Percentiles rank a stretch among this genome's conserved stretches.
Evolutionary conservation across 331 rosid species (phyloP).

Genomic region (Malus hybrid): DNA sequence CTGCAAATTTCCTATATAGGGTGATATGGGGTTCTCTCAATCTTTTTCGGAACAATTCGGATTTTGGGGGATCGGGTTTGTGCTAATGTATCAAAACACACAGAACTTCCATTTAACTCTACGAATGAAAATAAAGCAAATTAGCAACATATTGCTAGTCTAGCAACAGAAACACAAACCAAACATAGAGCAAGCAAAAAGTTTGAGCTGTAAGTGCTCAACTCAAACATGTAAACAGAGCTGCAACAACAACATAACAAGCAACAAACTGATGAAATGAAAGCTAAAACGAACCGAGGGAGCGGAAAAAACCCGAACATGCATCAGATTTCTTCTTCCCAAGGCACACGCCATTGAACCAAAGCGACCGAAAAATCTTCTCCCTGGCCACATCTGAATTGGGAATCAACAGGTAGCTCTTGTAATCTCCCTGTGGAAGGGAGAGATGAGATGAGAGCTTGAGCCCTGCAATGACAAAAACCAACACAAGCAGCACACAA

Average conservation of each 20-base stretch:
- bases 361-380: constrained; percentile 34
- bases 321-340: constrained; percentile 46
- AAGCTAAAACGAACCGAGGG: constrained; percentile 34
- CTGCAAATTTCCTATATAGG: not conserved
- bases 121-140: constrained; percentile 16
- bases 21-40: constrained; percentile 5
- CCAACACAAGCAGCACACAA: not conserved
- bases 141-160: constrained; percentile 12
- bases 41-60: not conserved
- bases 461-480: constrained; percentile 13
- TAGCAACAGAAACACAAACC: constrained; percentile 22
- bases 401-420: constrained; percentile 1
- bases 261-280: constrained; percentile 18
- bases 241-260: constrained; percentile 15
- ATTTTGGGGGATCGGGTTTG: not conserved
- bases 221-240: constrained; percentile 26
- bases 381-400: constrained; percentile 4
- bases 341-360: constrained; percentile 44
- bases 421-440: not conserved
- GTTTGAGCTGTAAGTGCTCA: constrained; percentile 20
- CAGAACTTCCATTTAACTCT: constrained; percentile 15
- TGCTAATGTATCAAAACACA: not conserved
- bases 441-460: not conserved
- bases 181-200: constrained; percentile 7
- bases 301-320: constrained; percentile 42